Evolutionary conservation across 345 rosid genomes (phyloP), one percentile per base, ranked within the genome.

Genomic region (Sonneratia caseolaris): DNA sequence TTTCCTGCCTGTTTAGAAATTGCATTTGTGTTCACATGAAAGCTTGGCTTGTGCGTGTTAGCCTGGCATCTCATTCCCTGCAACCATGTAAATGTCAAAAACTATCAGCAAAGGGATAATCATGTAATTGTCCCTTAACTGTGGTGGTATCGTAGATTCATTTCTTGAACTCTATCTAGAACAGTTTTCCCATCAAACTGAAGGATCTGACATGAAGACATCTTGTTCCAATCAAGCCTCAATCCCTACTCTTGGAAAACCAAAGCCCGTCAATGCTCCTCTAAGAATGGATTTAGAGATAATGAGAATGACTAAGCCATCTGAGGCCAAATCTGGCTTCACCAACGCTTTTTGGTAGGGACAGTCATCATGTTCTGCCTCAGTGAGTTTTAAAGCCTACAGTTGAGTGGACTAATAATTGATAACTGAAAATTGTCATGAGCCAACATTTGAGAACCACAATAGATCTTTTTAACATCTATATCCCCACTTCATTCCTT

Each of bases 1-100:
- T 87, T 84, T 70, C 84, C 45, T 0, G 79, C 43, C 59, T 82
- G 87, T 79, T 82, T 90, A 37, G 92, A 70, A 59, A 87, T 84
- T 32, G 88, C 71, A 62, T 87, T 88, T 2, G 97, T 88, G 80
- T 92, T 95, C 75, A 95, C 96, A 69, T 95, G 99, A 81, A 95
- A 95, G 80, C 97, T 89, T 38, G 99, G 93, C 86, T 92, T 95
- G 86, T 95, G 99, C 1, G 89, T 90, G 79, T 95, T 95, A 16
- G 96, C 87, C 14, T 87, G 83, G 79, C 96, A 95, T 82, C 94
- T 86, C 97, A 95, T 95, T 83, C 92, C 99, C 99, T 95, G 91
- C 72, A 84, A 71, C 68, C 64, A 56, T 48, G 66, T 37, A 38
- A 38, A 21, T 12, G 14, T 21, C 32, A 68, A 14, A 68, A 42